Conservation (phyloP, 208 protist species). For the Leishmania major region DNA sequence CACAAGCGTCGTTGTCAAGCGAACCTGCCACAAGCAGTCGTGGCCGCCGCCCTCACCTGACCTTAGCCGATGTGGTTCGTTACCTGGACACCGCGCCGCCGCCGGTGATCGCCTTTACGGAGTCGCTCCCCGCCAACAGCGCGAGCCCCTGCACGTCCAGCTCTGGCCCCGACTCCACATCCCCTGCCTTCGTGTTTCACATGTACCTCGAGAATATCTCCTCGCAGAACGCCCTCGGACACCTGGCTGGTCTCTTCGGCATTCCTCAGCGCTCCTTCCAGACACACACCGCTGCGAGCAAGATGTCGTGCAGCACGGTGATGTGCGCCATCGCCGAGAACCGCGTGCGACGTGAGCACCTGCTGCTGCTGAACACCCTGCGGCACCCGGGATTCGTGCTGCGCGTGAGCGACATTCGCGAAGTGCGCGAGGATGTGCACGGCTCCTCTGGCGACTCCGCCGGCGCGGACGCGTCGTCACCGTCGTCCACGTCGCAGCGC, state of each 20-base stretch:
- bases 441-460: not conserved
- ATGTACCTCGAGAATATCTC: slow-evolving; percentile 86
- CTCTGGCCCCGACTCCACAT: not conserved
- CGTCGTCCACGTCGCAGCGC: slow-evolving; percentile 9
- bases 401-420: slow-evolving; percentile 68
- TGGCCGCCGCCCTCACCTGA: slow-evolving; percentile 19
- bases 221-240: slow-evolving; percentile 73
- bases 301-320: slow-evolving; percentile 78
- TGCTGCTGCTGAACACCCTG: slow-evolving; percentile 89
- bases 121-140: slow-evolving; percentile 24
- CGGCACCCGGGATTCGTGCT: slow-evolving; percentile 86
- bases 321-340: slow-evolving; percentile 71
- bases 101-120: slow-evolving; percentile 75
- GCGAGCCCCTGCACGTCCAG: not conserved
- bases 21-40: not conserved
- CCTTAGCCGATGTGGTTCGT: slow-evolving; percentile 49
- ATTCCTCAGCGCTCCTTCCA: slow-evolving; percentile 66
- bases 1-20: not conserved
- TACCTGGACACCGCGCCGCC: slow-evolving; percentile 77
- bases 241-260: slow-evolving; percentile 71
- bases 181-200: slow-evolving; percentile 79
- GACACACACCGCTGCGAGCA: slow-evolving; percentile 66
- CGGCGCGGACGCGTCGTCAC: not conserved
- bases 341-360: slow-evolving; percentile 56
- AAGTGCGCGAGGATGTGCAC: slow-evolving; percentile 30